These are phyloP conservation scores for Mallotus repandus DNA, from an alignment of 441 rosid genomes.

Conservation along the genomic window DNA sequence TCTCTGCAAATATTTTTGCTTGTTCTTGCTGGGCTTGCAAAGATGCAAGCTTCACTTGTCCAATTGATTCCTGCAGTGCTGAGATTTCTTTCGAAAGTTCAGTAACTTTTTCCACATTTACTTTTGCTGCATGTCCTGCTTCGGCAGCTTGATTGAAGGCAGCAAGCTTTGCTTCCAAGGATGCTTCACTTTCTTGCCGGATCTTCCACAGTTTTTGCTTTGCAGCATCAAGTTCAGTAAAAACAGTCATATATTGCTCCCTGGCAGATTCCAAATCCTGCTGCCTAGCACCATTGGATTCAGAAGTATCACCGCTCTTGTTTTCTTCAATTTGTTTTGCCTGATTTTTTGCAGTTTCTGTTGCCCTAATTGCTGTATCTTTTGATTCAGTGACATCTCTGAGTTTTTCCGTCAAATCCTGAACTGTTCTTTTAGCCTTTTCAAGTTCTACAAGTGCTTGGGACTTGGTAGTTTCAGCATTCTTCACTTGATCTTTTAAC, in stretches of 20 bases:
- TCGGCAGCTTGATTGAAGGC: constrained; percentile 61
- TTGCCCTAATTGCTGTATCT: constrained; percentile 55
- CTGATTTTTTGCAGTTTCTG: constrained; percentile 63
- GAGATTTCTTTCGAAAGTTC: constrained; percentile 71
- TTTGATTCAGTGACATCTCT: constrained; percentile 52
- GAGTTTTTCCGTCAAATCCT: constrained; percentile 65
- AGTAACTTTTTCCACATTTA: constrained; percentile 59
- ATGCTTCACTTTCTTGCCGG: constrained; percentile 62
- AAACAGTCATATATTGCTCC: constrained; percentile 52
- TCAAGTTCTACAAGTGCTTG: constrained; percentile 82
- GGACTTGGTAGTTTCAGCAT: constrained; percentile 65
- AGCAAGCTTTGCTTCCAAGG: constrained; percentile 51
- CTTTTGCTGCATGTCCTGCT: constrained; percentile 56
- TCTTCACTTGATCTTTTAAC: constrained; percentile 70
- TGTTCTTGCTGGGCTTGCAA: constrained; percentile 68
- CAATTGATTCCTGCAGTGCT: constrained; percentile 65
- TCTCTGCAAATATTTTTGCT: constrained; percentile 61
- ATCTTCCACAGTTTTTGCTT: constrained; percentile 77
- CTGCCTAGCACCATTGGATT: constrained; percentile 42
- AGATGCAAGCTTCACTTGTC: constrained; percentile 70
- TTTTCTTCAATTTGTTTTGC: constrained; percentile 53
- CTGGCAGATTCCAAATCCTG: constrained; percentile 54
- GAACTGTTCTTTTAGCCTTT: constrained; percentile 59
- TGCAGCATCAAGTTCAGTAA: constrained; percentile 64
- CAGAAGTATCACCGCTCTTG: constrained; percentile 37